These are phyloP conservation scores for Phlegmacium glaucopus DNA, from an alignment of 768 basidiomycete genomes.

Conservation along the genomic window DNA sequence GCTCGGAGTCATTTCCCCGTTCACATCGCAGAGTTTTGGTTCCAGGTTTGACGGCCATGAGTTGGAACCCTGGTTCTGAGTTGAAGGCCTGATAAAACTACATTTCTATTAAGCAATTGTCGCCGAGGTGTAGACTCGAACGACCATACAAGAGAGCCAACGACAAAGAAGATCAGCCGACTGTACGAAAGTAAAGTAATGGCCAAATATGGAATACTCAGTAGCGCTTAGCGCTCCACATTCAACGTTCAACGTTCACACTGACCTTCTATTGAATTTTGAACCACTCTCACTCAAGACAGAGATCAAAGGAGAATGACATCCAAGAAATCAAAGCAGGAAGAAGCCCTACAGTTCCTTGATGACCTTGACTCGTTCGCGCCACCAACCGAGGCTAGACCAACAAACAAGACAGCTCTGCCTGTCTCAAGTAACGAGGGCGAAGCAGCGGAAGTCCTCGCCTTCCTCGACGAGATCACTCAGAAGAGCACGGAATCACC, in stretches of 20 bases:
- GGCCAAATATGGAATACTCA: not conserved
- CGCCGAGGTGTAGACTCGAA: too few relatives aligned
- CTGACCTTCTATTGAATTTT: not conserved
- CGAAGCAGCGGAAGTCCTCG: conserved; percentile 77
- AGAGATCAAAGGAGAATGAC: conserved; percentile 23
- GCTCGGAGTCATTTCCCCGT: too few relatives aligned
- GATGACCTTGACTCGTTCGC: conserved; percentile 90
- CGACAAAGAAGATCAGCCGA: not conserved
- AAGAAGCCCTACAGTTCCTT: conserved; percentile 90
- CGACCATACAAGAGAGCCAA: not conserved
- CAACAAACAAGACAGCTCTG: conserved; percentile 9
- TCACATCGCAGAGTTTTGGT: too few relatives aligned
- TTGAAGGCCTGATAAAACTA: too few relatives aligned
- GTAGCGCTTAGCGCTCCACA: too few relatives aligned
- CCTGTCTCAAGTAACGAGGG: conserved; percentile 42
- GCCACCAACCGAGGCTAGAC: conserved; percentile 17
- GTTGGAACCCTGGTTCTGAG: too few relatives aligned
- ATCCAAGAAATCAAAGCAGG: conserved; percentile 70
- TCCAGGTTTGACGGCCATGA: too few relatives aligned
- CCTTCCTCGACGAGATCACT: conserved; percentile 93
- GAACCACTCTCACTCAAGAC: not conserved
- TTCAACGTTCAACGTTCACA: not conserved
- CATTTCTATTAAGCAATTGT: too few relatives aligned
- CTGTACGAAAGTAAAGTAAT: too few relatives aligned
- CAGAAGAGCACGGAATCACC: conserved; percentile 80